Percentiles rank a stretch among this genome's conserved stretches.
These are phyloP conservation scores for Yarrowia divulgata DNA, from an alignment of 805 yeast genomes.

Conservation along the genomic window DNA sequence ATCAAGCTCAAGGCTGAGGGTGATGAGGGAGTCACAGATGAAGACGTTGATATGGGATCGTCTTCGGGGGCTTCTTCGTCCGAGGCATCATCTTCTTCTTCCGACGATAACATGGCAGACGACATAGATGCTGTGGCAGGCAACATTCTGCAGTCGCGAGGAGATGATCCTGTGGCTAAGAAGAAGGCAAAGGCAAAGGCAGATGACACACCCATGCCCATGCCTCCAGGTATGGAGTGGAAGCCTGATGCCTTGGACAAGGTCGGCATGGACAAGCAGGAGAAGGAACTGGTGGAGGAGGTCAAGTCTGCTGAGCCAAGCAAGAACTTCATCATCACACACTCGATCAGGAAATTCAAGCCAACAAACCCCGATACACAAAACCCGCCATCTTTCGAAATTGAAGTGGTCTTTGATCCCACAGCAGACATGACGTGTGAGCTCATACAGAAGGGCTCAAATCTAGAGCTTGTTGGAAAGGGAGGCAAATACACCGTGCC, in stretches of 20 bases:
- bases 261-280: conserved; percentile 7
- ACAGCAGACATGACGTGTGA: conserved; percentile 20
- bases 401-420: conserved; percentile 24
- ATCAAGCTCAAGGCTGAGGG: conserved; percentile 46
- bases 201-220: conserved; percentile 25
- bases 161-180: background rate
- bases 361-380: background rate
- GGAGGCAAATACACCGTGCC: background rate
- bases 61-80: conserved; percentile 7
- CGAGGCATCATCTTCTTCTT: conserved; percentile 1
- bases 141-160: conserved; percentile 14
- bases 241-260: conserved; percentile 35
- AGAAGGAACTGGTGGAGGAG: conserved; percentile 44
- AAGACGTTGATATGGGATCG: conserved; percentile 17
- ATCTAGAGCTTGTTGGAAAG: conserved; percentile 7
- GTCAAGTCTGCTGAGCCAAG: conserved; percentile 43
- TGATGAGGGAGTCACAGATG: conserved; percentile 5
- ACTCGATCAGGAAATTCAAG: conserved; percentile 30
- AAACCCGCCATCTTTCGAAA: conserved; percentile 14
- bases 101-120: conserved; percentile 29
- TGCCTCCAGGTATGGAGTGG: conserved; percentile 38
- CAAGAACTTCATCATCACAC: conserved; percentile 24
- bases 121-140: conserved; percentile 26
- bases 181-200: background rate
- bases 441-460: conserved; percentile 17